Evolutionary conservation across 2,329 filamentous ascomycete species (phyloP), one percentile per base, ranked within the genome.

Genomic region (Fusarium gaditjirri): DNA sequence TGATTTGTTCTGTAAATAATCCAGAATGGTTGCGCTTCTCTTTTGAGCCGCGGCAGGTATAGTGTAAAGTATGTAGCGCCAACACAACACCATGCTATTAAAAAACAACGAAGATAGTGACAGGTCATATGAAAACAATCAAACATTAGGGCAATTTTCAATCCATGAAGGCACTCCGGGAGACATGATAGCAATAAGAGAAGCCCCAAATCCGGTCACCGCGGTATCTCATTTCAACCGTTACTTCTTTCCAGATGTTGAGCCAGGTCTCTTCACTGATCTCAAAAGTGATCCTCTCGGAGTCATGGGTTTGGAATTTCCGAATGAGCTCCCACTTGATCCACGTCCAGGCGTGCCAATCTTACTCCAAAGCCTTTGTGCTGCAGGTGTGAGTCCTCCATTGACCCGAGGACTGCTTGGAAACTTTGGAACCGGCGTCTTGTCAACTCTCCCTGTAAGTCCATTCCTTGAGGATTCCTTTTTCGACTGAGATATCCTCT

Each of bases 401-500:
- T 86, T 82, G 21, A 89, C 84, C 49, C 88, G 84, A 23, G 90
- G 90, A 68, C 89, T 91, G 72, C 90, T 92, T 4, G 91, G 89
- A 69, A 93, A 93, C 73, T 87, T 89, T 13, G 93, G 92, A n/a
- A 91, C 87, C 1, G 91, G 90, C 6, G 88, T 90, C 64, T 83
- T 82, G 36, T 88, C 86, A 17, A 83, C 85, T 73, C 86, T 92
- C 19, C 87, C 90, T 8, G 86, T 89, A 70, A 89, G 86, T 29
- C 89, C 90, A 23, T 87, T 83, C 61, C 86, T 87, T 12, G 87
- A 86, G 8, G 88, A 86, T 31, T 87, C 86, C 54, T 91, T 89
- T 79, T 94, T 95, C 6, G 88, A 92, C 76, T 90, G 90, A 17
- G 93, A 89, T 27, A 93, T 93, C 56, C 90, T 90, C 69, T 97